Base-by-base conservation (phyloP, 768 basidiomycete genomes). In the Suillus tomentosus region DNA sequence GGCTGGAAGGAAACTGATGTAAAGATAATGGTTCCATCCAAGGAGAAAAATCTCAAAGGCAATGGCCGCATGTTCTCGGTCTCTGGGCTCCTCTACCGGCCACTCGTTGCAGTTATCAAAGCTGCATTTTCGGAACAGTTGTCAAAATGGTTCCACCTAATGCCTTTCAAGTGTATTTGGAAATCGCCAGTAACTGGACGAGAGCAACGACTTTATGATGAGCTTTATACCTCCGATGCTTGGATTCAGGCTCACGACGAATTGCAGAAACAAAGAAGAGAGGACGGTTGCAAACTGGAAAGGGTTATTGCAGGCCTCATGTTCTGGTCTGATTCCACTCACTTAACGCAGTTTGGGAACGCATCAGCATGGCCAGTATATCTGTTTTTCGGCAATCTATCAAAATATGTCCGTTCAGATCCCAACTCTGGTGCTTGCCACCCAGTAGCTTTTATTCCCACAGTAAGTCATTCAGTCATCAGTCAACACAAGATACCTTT, bases 391-490 rank as follows among this genome's bases (percentile, higher is more conserved):
- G 27, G 27, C 27, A 79, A 78, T 51, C 68, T 74, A 9, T 80
- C 79, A 0, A 85, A 84, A 65, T 83, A 81, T 57, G 63, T 70
- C 3, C 69, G 74, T 1, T 65, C 65, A 3, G 67, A 69, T 15
- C 79, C 78, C 1, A 69, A 65, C 9, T 70, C 71, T 0, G 67
- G 71, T n/a, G 73, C 79, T 2, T 69, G 71, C 24, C 78, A 82
- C 63, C 81, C 81, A 63, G 15, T 82, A 4, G 81, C 78, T 10
- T 83, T 82, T 67, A 75, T 84, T 24, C 81, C 80, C 1, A 70
- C 72, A 17, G 81, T 82, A 64, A 7, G 11, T 27, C 13, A 13
- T 40, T 40, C 37, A 37, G 37, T 6, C 8, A 37, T 37, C 37
- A 10, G 37, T 37, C 37, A 11, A 9, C 37, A 10, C 8, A 37